Evolutionary conservation across 257 asterid genomes (phyloP).

Genomic region (Echites panduratus): DNA sequence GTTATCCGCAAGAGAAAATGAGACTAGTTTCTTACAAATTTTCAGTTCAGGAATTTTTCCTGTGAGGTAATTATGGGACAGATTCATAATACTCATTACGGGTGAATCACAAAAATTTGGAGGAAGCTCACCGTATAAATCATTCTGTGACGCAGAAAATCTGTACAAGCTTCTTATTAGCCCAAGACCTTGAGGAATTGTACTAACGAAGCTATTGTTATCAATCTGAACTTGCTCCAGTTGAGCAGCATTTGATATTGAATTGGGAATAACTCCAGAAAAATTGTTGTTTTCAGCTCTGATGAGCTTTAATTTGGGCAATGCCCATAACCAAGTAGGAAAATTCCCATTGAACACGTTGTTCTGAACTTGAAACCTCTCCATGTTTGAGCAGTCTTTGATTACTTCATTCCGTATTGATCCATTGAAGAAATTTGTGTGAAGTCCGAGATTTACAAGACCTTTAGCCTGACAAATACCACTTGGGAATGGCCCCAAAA

Average conservation of each 20-base stretch:
- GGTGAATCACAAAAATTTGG: slow-evolving; percentile 79
- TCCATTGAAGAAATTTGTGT: slow-evolving; percentile 60
- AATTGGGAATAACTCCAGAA: slow-evolving; percentile 70
- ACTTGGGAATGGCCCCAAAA: slow-evolving; percentile 60
- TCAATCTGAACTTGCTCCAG: slow-evolving; percentile 90
- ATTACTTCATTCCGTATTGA: slow-evolving; percentile 44
- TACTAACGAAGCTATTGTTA: slow-evolving; percentile 56
- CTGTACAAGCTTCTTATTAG: slow-evolving; percentile 53
- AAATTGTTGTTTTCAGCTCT: slow-evolving; percentile 79
- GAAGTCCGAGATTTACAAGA: slow-evolving; percentile 48
- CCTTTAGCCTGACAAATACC: slow-evolving; percentile 55
- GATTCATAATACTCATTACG: slow-evolving; percentile 69
- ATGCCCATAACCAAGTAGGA: slow-evolving; percentile 66
- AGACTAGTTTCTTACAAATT: slow-evolving; percentile 59
- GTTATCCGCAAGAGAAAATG: slow-evolving; percentile 67
- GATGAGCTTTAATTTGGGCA: slow-evolving; percentile 60
- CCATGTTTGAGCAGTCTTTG: slow-evolving; percentile 49
- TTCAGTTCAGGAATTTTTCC: slow-evolving; percentile 62
- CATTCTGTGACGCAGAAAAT: slow-evolving; percentile 66
- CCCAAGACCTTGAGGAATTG: slow-evolving; percentile 66
- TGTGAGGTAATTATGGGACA: slow-evolving; percentile 59
- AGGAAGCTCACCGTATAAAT: slow-evolving; percentile 70
- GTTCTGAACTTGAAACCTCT: slow-evolving; percentile 80
- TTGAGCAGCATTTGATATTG: slow-evolving; percentile 58
- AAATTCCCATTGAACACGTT: slow-evolving; percentile 57